Evolutionary conservation across 768 basidiomycete species (phyloP).

Genomic region (Cystofilobasidium bisporidii): DNA sequence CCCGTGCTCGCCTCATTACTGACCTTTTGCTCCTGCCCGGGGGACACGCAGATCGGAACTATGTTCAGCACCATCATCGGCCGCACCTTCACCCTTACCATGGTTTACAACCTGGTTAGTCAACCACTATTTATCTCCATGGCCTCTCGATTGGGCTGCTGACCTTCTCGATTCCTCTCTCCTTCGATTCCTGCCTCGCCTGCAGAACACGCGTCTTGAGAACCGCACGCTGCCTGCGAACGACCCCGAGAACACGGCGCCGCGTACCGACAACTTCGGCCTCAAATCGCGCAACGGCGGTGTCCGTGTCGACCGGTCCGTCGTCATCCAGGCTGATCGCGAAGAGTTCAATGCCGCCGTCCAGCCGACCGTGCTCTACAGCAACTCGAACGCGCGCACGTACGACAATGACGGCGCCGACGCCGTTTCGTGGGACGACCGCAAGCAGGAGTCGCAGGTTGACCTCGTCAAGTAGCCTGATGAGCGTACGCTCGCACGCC

Average conservation of each 20-base stretch:
- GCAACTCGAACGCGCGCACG: neutral
- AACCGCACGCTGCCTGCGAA: neutral
- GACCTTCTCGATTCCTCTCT: neutral
- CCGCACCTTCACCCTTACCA: no score
- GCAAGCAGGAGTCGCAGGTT: constrained; percentile 1
- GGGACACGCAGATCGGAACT: neutral
- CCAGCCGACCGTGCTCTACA: neutral
- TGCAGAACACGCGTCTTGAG: neutral
- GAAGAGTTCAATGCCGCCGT: neutral
- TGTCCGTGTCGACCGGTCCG: neutral
- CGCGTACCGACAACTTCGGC: neutral
- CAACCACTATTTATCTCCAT: no score
- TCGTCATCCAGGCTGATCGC: neutral
- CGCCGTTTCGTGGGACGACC: neutral
- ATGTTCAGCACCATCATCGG: neutral
- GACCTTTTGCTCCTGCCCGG: neutral
- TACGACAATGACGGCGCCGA: neutral
- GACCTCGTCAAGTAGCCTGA: constrained; percentile 4
- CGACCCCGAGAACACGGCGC: neutral
- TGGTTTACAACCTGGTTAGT: neutral
- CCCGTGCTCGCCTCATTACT: neutral
- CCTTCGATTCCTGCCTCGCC: neutral
- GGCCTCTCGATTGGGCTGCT: neutral
- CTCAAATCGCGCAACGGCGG: neutral
- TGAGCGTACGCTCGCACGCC: no score